Base-by-base conservation (phyloP, 139 green algal species). In the Desmodesmus armatus region DNA sequence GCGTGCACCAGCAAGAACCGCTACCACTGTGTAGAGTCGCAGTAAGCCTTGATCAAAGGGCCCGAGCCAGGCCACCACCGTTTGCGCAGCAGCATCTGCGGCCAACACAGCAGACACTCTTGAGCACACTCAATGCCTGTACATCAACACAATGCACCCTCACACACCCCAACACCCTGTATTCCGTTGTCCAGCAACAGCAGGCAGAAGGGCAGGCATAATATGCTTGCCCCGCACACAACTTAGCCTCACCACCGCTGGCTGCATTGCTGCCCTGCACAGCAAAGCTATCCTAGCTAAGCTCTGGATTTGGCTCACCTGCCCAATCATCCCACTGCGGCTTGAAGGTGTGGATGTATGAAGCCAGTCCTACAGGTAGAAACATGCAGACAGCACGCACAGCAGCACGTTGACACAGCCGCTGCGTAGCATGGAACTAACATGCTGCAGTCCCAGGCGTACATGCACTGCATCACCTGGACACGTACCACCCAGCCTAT, bases 1-100 rank as follows among this genome's bases (percentile, higher is more conserved):
- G 7, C 74, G 74, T 1, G 74, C 49, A 15, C 33, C 37, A 9
- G 70, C 31, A 21, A 35, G 49, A 5, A 69, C 74, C 39, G 74
- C 74, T 3, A 82, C 37, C 19, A 82, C 74, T 47, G 39, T 70
- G 51, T 82, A 82, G 4, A 82, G 35, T 3, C 33, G 40, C 31
- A 82, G 39, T 2, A 82, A 51, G 21, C 31, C 11, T 17, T 67
- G 33, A 33, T 82, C 74, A 11, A 82, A 41, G 33, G 74, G 74
- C 5, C 31, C 74, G 4, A 82, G 51, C 25, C 33, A 49, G 29
- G 72, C 35, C 19, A 9, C 39, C 7, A 82, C 23, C 9, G 37
- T 41, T 63, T 23, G 21, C 3, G 51, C 74, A 9, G 43, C 13
- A 0, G 60, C 35, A 51, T 82, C 74, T 70, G 74, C 31, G 70